Conservation (phyloP, 345 rosid genomes). For the Corchorus olitorius region DNA sequence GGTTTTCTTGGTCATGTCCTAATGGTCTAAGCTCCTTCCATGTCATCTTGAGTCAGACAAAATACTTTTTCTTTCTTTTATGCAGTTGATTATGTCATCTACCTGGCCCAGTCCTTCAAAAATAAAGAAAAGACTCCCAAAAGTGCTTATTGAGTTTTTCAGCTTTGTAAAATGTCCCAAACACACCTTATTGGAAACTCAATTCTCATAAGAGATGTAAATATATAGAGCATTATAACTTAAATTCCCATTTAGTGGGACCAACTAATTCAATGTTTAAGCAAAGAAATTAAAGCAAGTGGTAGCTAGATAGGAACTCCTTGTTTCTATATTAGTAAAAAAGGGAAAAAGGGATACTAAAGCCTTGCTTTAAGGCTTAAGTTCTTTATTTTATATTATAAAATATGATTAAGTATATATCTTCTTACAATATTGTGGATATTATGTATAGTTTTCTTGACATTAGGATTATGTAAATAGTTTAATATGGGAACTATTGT, state of each 20-base stretch:
- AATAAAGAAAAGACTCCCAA: not conserved
- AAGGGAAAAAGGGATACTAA: not conserved
- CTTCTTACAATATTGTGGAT: conserved; percentile 2
- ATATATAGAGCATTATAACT: not conserved
- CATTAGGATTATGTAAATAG: not conserved
- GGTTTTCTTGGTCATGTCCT: conserved; percentile 22
- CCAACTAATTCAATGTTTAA: not conserved
- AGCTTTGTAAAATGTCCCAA: conserved; percentile 27
- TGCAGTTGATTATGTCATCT: too few relatives aligned
- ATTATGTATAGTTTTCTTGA: too few relatives aligned
- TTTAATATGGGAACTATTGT: conserved; percentile 2
- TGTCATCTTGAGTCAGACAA: conserved; percentile 58
- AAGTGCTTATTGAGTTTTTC: conserved; percentile 29
- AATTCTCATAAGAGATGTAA: not conserved
- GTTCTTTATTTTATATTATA: too few relatives aligned
- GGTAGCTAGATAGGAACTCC: not conserved
- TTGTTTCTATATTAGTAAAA: not conserved
- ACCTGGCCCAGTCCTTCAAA: conserved; percentile 16
- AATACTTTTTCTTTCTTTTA: conserved; percentile 38
- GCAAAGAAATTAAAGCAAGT: not conserved
- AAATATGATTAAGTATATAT: not conserved
- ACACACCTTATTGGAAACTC: conserved; percentile 2
- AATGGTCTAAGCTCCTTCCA: conserved; percentile 32
- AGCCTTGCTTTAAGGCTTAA: conserved; percentile 18
- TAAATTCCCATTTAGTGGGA: not conserved